Evolutionary conservation across 208 protist species (phyloP).

Genomic region (Leishmania braziliensis): DNA sequence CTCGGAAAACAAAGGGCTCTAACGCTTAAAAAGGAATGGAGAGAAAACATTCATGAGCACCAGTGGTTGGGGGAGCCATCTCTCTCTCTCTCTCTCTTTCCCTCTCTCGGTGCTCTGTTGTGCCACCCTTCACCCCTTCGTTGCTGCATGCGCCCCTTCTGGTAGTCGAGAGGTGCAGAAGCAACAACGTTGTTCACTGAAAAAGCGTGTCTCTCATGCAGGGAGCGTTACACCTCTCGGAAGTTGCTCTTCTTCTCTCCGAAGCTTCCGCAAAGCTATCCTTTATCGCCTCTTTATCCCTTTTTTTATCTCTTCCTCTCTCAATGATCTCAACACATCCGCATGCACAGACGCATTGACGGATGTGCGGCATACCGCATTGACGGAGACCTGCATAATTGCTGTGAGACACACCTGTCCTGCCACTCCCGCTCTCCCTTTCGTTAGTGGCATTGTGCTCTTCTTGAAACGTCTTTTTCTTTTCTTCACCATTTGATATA

Average conservation of each 20-base stretch:
- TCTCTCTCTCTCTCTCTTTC: not conserved
- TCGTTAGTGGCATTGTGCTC: no score
- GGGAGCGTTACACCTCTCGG: no score
- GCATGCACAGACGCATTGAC: not conserved
- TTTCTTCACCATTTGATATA: not conserved
- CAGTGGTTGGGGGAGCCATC: not conserved
- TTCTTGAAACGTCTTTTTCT: no score
- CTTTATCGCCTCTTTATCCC: no score
- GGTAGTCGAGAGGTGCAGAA: no score
- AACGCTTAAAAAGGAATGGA: not conserved
- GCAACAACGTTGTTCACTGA: no score
- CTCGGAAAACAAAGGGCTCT: no score
- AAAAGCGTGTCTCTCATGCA: no score
- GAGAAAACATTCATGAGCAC: not conserved
- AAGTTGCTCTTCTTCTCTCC: no score
- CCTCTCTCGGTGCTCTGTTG: not conserved
- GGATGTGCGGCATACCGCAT: not conserved
- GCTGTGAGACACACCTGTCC: not conserved
- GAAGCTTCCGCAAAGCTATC: no score
- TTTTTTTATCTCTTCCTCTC: slow-evolving; percentile 2
- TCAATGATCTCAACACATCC: not conserved
- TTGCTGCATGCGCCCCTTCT: not conserved
- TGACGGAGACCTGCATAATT: no score
- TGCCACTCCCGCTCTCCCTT: not conserved
- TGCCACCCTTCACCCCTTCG: not conserved